Evolutionary conservation across 1,284 basidiomycete species (phyloP), one percentile per base, ranked within the genome.

Genomic region (Cryptococcus amylolentus): DNA sequence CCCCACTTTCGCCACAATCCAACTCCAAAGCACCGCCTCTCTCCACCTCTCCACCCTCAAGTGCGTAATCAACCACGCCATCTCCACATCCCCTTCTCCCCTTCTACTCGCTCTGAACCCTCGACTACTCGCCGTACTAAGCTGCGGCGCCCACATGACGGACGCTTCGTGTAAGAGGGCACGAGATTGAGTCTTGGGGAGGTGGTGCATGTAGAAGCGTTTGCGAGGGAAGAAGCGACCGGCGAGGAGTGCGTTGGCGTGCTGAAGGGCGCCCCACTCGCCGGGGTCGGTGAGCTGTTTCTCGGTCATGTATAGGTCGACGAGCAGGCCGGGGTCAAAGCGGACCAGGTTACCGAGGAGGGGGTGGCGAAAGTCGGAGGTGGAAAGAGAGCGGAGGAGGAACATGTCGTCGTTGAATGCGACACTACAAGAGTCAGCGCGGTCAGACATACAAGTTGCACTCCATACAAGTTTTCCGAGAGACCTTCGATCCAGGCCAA

Each of bases 361-460:
- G 1, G 71, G 73, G 54, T 73, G 66, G 49, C 69, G 65, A 51
- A 70, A 72, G 58, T 73, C 71, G 44, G 63, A 45, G 7, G 57
- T 49, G 1, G 67, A 51, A 35, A 70, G 51, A 13, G 59, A 45
- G 23, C 54, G 52, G 14, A 73, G 55, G 41, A 72, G 52, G 54
- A 72, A 75, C 73, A 75, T 75, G 63, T 75, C 73, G 54, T 75
- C 73, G 56, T 75, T 75, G 53, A 60, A 63, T 14, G 70, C 46
- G 41, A 75, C 56, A 42, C 67, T 71, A 53, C 2, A 14, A 48
- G 44, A 13, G 20, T 12, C 7, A 43, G 45, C 23, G 2, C 13
- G 2, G 13, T n/a, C 23, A 23, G 8, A 40, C n/a, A 26, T 10
- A 51, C 14, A n/a, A 13, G 6, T 28, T 27, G 9, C 12, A 66